phyloP scores from a whole-genome alignment of 2,329 filamentous ascomycete species.

The Trichoderma cornu-damae region DNA sequence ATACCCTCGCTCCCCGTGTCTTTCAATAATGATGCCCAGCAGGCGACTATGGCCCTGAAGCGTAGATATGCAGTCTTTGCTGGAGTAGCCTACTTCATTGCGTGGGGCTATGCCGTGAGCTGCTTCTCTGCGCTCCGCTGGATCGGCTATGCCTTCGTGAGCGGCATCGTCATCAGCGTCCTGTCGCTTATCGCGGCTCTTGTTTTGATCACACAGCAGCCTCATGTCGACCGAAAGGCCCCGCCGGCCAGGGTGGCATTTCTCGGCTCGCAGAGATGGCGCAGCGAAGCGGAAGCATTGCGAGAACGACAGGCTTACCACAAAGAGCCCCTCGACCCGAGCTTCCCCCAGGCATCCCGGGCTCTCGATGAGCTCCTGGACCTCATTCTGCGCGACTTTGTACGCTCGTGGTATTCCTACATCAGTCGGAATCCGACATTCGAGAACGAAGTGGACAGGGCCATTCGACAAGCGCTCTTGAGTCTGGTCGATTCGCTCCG shows the following conservation, averaged over 20 bases:
- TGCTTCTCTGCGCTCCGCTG: conserved; percentile 81
- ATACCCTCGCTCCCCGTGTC: conserved; percentile 1
- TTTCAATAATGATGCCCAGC: conserved; percentile 31
- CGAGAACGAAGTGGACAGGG: conserved; percentile 77
- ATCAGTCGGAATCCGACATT: conserved; percentile 81
- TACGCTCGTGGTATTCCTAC: conserved; percentile 79
- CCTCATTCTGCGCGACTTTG: conserved; percentile 74
- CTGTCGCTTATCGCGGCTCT: conserved; percentile 54
- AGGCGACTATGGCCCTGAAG: conserved; percentile 59
- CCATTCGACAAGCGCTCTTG: conserved; percentile 66
- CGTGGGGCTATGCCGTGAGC: conserved; percentile 80
- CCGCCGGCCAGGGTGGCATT: conserved; percentile 53
- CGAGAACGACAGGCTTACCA: conserved; percentile 62
- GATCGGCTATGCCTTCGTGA: conserved; percentile 75
- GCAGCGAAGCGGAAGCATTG: conserved; percentile 61
- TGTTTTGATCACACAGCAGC: conserved; percentile 46
- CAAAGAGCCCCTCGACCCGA: conserved; percentile 64
- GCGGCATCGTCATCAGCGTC: conserved; percentile 57
- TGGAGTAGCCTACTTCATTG: conserved; percentile 66
- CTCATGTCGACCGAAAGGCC: conserved; percentile 33
- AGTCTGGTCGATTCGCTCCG: conserved; percentile 67
- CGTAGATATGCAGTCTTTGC: conserved; percentile 66
- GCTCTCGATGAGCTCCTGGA: conserved; percentile 75
- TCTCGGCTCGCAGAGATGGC: conserved; percentile 60
- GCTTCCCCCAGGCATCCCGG: conserved; percentile 71